Percentiles rank a stretch among this genome's conserved stretches.
phyloP scores from a whole-genome alignment of 352 stramenopile species.

The Globisporangium takayamanum region DNA sequence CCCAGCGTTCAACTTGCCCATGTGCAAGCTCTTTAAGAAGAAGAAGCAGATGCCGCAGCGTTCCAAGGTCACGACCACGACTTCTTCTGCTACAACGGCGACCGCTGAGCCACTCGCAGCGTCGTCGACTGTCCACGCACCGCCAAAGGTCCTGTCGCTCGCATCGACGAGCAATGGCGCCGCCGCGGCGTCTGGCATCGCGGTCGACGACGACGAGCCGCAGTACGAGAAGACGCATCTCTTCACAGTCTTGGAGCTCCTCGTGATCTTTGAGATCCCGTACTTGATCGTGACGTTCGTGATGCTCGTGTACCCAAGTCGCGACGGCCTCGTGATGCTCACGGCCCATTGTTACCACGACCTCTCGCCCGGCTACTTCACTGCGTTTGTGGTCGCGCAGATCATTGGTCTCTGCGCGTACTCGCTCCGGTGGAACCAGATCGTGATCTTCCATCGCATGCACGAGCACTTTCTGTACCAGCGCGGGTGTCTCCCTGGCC shows the following conservation, averaged over 20 bases:
- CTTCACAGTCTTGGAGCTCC: constrained; percentile 66
- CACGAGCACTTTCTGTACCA: constrained; percentile 78
- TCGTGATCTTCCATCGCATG: constrained; percentile 72
- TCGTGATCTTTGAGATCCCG: constrained; percentile 73
- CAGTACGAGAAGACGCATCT: constrained; percentile 65
- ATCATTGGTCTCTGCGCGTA: constrained; percentile 51
- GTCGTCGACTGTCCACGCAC: too few relatives aligned
- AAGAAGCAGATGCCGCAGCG: constrained; percentile 1
- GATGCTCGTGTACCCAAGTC: constrained; percentile 30
- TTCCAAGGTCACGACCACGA: neutral
- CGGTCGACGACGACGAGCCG: constrained; percentile 37
- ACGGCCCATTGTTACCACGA: constrained; percentile 29
- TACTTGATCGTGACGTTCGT: constrained; percentile 56
- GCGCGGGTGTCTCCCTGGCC: constrained; percentile 44
- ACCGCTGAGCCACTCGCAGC: neutral
- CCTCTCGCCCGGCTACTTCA: constrained; percentile 17
- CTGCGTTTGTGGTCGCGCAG: constrained; percentile 42
- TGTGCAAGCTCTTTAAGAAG: constrained; percentile 45
- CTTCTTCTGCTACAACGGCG: neutral
- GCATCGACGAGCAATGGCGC: constrained; percentile 24
- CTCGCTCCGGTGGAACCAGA: constrained; percentile 66
- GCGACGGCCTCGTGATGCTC: constrained; percentile 31
- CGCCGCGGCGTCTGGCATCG: constrained; percentile 23
- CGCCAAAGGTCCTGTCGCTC: constrained; percentile 15
- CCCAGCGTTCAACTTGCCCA: constrained; percentile 52